Evolutionary conservation across 2,329 filamentous ascomycete genomes (phyloP).

Genomic region (Paracorniculantispora psalliotae): DNA sequence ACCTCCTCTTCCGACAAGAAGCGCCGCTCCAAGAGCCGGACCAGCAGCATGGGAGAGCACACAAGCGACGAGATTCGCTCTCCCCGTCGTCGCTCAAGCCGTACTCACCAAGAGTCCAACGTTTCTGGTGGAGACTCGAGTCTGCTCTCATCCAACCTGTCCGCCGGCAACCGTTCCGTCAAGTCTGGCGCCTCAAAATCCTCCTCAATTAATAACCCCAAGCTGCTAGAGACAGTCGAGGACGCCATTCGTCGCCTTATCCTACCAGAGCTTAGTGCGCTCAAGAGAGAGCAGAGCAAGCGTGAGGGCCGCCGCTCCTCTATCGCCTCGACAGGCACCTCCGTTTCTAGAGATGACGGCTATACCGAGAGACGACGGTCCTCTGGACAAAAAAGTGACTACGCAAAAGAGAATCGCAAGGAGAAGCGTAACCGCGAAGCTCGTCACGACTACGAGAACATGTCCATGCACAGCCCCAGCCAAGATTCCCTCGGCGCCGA

Average conservation of each 20-base stretch:
- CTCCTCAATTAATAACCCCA: conserved; percentile 87
- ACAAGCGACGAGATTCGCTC: conserved; percentile 42
- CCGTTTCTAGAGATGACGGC: conserved; percentile 48
- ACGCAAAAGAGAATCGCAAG: conserved; percentile 49
- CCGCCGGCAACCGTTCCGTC: conserved; percentile 50
- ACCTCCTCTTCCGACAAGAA: conserved; percentile 41
- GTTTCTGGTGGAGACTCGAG: conserved; percentile 52
- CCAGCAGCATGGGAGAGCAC: conserved; percentile 45
- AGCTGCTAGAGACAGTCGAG: conserved; percentile 84
- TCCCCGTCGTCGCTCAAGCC: conserved; percentile 46
- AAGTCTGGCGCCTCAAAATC: conserved; percentile 50
- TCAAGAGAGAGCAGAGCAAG: conserved; percentile 86
- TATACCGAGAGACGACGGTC: conserved; percentile 60
- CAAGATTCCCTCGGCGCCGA: conserved; percentile 42
- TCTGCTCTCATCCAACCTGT: conserved; percentile 48
- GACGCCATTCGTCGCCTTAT: conserved; percentile 88
- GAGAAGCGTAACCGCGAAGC: conserved; percentile 48
- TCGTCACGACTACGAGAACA: conserved; percentile 49
- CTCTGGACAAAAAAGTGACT: conserved; percentile 48
- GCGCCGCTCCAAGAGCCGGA: conserved; percentile 42
- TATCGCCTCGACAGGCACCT: conserved; percentile 50
- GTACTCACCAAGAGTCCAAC: conserved; percentile 47
- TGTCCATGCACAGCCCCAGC: conserved; percentile 43
- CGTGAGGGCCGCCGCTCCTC: conserved; percentile 67
- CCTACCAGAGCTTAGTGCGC: conserved; percentile 81